These are phyloP conservation scores for Sedum album DNA, from an alignment of 164 flowering plant genomes.

Conservation along the genomic window DNA sequence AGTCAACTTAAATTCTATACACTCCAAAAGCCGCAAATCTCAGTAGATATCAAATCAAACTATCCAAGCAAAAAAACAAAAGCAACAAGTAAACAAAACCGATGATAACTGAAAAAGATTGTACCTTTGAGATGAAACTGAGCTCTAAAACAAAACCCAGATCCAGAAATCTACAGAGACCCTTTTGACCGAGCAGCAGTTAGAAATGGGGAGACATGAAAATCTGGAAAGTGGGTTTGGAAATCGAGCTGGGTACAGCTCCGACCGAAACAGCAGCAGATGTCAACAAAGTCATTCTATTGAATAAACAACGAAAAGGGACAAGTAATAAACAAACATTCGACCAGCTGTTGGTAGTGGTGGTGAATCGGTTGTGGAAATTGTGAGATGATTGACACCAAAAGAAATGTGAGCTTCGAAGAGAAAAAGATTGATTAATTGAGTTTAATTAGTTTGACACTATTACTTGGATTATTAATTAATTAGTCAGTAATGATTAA, in stretches of 20 bases:
- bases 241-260: constrained; percentile 5
- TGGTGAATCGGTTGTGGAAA: too few species aligned
- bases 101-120: background rate
- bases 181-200: too few species aligned
- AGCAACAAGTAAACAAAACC: background rate
- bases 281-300: background rate
- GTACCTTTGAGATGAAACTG: background rate
- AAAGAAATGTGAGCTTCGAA: background rate
- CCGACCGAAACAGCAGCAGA: constrained; percentile 7
- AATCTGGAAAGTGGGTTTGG: background rate
- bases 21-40: too few species aligned
- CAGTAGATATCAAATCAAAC: background rate
- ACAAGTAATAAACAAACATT: background rate
- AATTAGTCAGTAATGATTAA: background rate
- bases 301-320: background rate
- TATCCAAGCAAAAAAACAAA: too few species aligned
- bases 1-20: too few species aligned
- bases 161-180: background rate
- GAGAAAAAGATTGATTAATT: background rate
- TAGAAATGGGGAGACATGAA: background rate
- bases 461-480: too few species aligned
- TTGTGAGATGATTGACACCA: background rate
- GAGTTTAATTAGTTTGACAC: background rate
- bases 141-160: too few species aligned
- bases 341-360: background rate